Evolutionary conservation across 2,329 filamentous ascomycete genomes (phyloP).

Genomic region (Eutypella sp.): DNA sequence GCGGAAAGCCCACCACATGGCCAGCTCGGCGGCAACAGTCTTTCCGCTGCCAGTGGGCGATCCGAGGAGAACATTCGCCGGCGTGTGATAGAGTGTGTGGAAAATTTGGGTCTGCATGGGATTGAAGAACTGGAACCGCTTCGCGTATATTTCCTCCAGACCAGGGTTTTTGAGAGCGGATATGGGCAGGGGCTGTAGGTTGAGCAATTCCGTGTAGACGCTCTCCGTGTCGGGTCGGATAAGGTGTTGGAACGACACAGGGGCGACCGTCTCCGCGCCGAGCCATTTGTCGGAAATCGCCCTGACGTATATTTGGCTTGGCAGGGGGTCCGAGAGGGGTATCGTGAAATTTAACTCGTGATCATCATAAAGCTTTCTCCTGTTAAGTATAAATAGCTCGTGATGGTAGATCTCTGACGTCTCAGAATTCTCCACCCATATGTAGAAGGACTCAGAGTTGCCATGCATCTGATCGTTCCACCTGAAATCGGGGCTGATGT

Average conservation of each 20-base stretch:
- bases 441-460: slow-evolving; percentile 92
- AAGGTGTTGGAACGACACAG: slow-evolving; percentile 95
- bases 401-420: slow-evolving; percentile 97
- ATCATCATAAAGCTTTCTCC: slow-evolving; percentile 88
- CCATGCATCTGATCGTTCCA: slow-evolving; percentile 96
- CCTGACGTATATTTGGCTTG: slow-evolving; percentile 92
- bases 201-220: slow-evolving; percentile 88
- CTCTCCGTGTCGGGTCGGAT: slow-evolving; percentile 97
- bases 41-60: slow-evolving; percentile 97
- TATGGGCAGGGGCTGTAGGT: slow-evolving; percentile 85
- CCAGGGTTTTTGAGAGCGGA: slow-evolving; percentile 80
- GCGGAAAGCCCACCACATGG: slow-evolving; percentile 99
- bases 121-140: slow-evolving; percentile 95
- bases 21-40: slow-evolving; percentile 90
- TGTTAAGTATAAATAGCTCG: slow-evolving; percentile 89
- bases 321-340: slow-evolving; percentile 84
- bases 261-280: slow-evolving; percentile 90
- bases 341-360: slow-evolving; percentile 98
- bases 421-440: slow-evolving; percentile 98
- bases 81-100: slow-evolving; percentile 89
- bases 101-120: slow-evolving; percentile 99
- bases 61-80: slow-evolving; percentile 86
- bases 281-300: slow-evolving; percentile 95
- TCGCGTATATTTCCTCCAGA: slow-evolving; percentile 80
- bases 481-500: slow-evolving; percentile 79